Conservation (phyloP, 305 asterid species). For the Lippia alba region DNA sequence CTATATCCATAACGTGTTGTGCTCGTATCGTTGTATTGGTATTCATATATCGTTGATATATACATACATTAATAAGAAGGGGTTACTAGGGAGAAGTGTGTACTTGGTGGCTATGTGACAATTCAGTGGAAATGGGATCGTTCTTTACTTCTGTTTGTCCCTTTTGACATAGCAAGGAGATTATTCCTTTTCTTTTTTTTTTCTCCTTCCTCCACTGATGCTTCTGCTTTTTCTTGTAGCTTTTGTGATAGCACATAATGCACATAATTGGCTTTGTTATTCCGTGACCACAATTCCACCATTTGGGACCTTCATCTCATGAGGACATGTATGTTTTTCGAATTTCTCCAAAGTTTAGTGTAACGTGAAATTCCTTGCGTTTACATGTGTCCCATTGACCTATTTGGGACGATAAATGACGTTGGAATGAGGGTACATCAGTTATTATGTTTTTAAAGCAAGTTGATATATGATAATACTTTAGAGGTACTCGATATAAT, state of each 20-base stretch:
- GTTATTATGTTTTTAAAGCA: too few relatives aligned
- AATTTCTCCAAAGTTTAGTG: neutral
- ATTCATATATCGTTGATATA: neutral
- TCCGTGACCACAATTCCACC: slow-evolving; percentile 79
- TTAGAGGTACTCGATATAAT: too few relatives aligned
- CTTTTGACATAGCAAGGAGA: slow-evolving; percentile 44
- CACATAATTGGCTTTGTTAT: slow-evolving; percentile 43
- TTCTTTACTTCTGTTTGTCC: slow-evolving; percentile 31
- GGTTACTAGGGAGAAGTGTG: neutral
- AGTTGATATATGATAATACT: too few relatives aligned
- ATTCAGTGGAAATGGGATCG: slow-evolving; percentile 25
- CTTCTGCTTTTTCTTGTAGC: slow-evolving; percentile 55
- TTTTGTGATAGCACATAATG: slow-evolving; percentile 50
- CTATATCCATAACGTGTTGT: too few relatives aligned
- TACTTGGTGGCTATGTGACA: slow-evolving; percentile 13
- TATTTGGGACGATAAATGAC: too few relatives aligned
- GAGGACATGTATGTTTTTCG: neutral
- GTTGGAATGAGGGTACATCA: too few relatives aligned
- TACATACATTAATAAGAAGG: neutral
- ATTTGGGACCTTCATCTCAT: slow-evolving; percentile 14
- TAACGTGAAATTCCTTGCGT: too few relatives aligned
- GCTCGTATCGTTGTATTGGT: too few relatives aligned
- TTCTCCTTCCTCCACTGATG: slow-evolving; percentile 37
- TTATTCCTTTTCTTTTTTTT: slow-evolving; percentile 45
- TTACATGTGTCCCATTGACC: too few relatives aligned